These are phyloP conservation scores for Fusarium multiceps DNA, from an alignment of 2,329 filamentous ascomycete genomes.

Conservation along the genomic window DNA sequence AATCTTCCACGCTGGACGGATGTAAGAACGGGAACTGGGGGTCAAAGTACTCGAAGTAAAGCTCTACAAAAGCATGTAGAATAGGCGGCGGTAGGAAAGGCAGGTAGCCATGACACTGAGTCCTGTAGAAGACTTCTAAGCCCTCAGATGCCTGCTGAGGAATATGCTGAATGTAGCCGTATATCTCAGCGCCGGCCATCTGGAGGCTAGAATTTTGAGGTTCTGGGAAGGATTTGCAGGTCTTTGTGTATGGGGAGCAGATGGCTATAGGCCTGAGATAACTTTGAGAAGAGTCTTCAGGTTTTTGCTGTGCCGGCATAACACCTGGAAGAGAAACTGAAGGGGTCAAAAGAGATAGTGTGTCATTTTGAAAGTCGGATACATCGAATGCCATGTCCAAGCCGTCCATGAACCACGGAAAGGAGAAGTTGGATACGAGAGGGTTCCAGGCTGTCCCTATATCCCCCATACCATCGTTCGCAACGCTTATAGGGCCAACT, in stretches of 20 bases:
- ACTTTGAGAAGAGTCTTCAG: too few species aligned
- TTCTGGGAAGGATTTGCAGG: neutral
- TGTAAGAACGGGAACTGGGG: neutral
- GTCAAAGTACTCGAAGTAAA: slow-evolving; percentile 2
- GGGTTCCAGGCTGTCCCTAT: too few species aligned
- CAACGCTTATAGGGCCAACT: too few species aligned
- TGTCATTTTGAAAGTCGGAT: neutral
- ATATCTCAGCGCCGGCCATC: neutral
- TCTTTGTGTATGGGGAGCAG: neutral
- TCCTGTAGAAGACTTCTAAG: neutral
- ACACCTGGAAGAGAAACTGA: too few species aligned
- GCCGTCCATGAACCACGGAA: too few species aligned
- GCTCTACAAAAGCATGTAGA: neutral
- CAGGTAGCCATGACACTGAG: accelerated
- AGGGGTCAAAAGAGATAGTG: neutral
- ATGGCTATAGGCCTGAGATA: accelerated
- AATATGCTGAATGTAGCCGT: neutral
- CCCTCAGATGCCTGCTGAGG: neutral
- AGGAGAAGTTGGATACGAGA: too few species aligned
- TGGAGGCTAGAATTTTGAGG: accelerated
- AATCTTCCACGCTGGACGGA: accelerated
- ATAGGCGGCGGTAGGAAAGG: accelerated
- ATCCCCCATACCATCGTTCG: too few species aligned
- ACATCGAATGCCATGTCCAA: too few species aligned
- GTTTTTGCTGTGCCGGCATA: too few species aligned